A percentile compares a stretch with the other conserved stretches of the same genome.
These are phyloP conservation scores for Pichia nakasei DNA, from an alignment of 805 yeast genomes.

Conservation along the genomic window DNA sequence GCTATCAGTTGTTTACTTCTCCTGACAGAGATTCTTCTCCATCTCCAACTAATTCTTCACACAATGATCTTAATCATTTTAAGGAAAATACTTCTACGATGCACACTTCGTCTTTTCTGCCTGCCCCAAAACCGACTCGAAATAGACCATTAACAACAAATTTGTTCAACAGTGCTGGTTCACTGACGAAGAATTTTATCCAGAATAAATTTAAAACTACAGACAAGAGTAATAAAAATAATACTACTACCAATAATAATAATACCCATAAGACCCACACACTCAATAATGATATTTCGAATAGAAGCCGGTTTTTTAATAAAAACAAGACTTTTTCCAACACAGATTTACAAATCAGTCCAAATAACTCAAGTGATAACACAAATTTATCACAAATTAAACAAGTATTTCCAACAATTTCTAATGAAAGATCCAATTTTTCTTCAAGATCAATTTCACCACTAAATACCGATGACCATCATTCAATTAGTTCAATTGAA, in stretches of 20 bases:
- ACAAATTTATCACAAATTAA: background rate
- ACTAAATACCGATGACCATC: background rate
- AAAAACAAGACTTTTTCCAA: no score
- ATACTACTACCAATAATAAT: background rate
- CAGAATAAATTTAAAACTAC: background rate
- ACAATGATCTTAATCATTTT: background rate
- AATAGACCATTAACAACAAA: background rate
- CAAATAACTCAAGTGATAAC: no score
- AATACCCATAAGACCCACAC: no score
- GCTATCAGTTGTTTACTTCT: background rate
- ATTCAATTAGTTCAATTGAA: background rate
- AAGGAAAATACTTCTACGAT: no score
- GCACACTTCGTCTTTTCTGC: background rate
- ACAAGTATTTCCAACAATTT: background rate
- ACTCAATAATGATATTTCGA: no score
- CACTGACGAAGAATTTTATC: background rate
- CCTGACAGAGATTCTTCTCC: conserved; percentile 3
- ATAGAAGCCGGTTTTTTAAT: no score
- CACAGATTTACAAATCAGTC: no score
- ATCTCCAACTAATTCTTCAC: conserved; percentile 1
- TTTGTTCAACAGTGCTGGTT: background rate
- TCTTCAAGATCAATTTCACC: conserved; percentile 7
- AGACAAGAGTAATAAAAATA: background rate
- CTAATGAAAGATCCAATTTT: background rate
- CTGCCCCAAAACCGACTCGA: conserved; percentile 4